Evolutionary conservation across 768 basidiomycete genomes (phyloP), one percentile per base, ranked within the genome.

Genomic region (Leucogyrophana mollusca): DNA sequence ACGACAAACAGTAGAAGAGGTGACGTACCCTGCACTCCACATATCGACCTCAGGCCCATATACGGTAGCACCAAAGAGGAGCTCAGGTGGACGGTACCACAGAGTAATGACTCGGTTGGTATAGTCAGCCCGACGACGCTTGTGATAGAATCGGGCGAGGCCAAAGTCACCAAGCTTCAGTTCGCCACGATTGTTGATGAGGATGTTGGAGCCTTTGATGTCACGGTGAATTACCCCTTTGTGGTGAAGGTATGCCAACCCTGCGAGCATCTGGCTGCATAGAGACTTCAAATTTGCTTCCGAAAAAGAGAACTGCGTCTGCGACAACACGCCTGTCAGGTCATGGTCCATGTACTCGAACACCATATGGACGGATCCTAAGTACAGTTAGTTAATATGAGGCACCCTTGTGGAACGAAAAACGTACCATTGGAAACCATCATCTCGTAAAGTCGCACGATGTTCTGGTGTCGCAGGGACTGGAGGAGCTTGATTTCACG

Each of bases 291-390:
- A 74, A 65, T 99, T 88, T 17, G 89, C 91, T 17, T 83, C 79
- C 0, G 81, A 77, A 62, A 99, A 97, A 32, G 62, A 73, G 57
- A 97, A 90, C 58, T 92, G 87, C 1, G 81, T 88, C 69, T 97
- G 94, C 2, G 92, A 90, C 21, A 99, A 75, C 41, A 98, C 77
- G 3, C 96, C 96, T 2, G 94, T 97, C 44, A 99, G 73, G 62
- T 99, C 96, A 62, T 98, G 95, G 58, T 99, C 94, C 90, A 96
- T 90, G 66, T 99, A 99, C 65, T 98, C 94, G 58, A 98, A 93
- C 32, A 99, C 95, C 96, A 99, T 99, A 69, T 92, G 95, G 34
- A 96, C 94, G 39, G 88, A 85, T 48, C 93, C 95, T 97, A 14
- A 40, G 45, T 49, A 62, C 27, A 64, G 45, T n/a, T 10, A 5